Conservation (phyloP, 768 basidiomycete genomes). For the Hericium alpestre region DNA sequence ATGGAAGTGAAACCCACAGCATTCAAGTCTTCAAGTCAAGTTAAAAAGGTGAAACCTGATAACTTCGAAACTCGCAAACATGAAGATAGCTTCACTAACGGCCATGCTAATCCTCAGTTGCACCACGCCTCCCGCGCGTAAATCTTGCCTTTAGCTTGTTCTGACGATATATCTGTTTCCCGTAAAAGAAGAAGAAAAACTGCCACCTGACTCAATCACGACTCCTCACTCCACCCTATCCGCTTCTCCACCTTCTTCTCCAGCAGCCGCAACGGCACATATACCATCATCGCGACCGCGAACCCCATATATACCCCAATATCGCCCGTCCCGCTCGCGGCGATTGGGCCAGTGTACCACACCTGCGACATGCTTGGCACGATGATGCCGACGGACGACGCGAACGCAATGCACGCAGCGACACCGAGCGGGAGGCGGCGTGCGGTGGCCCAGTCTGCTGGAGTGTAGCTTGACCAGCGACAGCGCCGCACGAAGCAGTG, state of each 20-base stretch:
- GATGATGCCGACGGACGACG: slow-evolving; percentile 28
- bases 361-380: slow-evolving; percentile 42
- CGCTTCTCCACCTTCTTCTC: not conserved
- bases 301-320: slow-evolving; percentile 27
- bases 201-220: too few relatives aligned
- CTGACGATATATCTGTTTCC: too few relatives aligned
- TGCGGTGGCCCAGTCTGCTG: slow-evolving; percentile 26
- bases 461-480: slow-evolving; percentile 26
- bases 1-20: too few relatives aligned
- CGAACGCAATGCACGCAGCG: slow-evolving; percentile 31
- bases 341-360: slow-evolving; percentile 43
- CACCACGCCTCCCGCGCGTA: too few relatives aligned
- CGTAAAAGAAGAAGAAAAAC: too few relatives aligned
- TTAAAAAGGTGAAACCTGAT: too few relatives aligned
- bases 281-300: not conserved
- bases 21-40: too few relatives aligned
- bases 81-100: too few relatives aligned
- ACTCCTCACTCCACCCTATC: not conserved
- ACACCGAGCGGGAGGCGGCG: slow-evolving; percentile 28
- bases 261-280: not conserved
- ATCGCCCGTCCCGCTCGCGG: slow-evolving; percentile 33
- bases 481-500: slow-evolving; percentile 32
- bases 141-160: too few relatives aligned
- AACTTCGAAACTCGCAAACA: too few relatives aligned
- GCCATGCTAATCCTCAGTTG: too few relatives aligned